Conservation (phyloP, 2,329 filamentous ascomycete genomes). For the Scedosporium minutisporum region DNA sequence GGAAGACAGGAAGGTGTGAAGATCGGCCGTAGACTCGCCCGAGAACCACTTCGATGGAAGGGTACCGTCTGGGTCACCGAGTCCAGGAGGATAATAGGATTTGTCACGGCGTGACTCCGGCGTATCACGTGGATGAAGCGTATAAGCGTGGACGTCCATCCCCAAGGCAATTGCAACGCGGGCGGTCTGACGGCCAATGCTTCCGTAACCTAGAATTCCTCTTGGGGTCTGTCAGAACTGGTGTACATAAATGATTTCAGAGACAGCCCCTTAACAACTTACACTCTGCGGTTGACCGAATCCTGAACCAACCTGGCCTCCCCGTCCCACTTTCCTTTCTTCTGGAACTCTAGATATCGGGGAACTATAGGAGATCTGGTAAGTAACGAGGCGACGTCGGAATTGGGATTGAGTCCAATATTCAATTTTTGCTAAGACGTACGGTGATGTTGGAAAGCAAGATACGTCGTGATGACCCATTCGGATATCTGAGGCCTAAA, state of each 20-base stretch:
- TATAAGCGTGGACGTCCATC: constrained; percentile 67
- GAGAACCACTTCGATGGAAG: constrained; percentile 43
- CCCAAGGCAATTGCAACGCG: constrained; percentile 55
- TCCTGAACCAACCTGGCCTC: constrained; percentile 26
- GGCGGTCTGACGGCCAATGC: constrained; percentile 43
- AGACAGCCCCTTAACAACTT: constrained; percentile 15
- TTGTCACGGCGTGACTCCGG: constrained; percentile 53
- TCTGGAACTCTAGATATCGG: constrained; percentile 33
- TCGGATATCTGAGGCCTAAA: constrained; percentile 48
- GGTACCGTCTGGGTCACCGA: constrained; percentile 41
- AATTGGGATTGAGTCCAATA: neutral
- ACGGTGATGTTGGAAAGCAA: constrained; percentile 39
- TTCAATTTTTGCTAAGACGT: constrained; percentile 12
- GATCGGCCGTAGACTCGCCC: constrained; percentile 29
- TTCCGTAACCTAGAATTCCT: constrained; percentile 45
- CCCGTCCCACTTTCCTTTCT: constrained; percentile 32
- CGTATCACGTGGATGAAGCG: constrained; percentile 57
- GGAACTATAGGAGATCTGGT: constrained; percentile 24
- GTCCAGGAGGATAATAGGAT: constrained; percentile 59
- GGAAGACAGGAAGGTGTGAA: constrained; percentile 40
- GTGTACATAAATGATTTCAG: neutral
- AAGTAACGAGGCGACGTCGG: neutral
- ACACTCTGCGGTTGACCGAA: constrained; percentile 39
- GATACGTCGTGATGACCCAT: constrained; percentile 44
- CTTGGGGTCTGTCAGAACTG: constrained; percentile 16